phyloP scores from a whole-genome alignment of 2,329 filamentous ascomycete genomes.

The Coccinonectria pachysandricola region DNA sequence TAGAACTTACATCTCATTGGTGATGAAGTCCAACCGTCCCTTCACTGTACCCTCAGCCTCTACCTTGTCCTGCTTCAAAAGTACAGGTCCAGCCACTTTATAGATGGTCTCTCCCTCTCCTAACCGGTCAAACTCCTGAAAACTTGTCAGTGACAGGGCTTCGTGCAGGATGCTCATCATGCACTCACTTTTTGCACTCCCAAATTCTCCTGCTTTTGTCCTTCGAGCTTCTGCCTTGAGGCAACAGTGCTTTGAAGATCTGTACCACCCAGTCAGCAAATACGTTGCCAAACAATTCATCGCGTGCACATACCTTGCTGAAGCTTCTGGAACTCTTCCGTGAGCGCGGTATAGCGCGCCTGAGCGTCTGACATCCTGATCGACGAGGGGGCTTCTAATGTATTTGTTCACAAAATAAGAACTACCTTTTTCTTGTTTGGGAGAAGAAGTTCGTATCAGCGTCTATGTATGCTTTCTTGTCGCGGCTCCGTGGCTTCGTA shows the following conservation, averaged over 20 bases:
- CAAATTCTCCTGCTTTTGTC: constrained; percentile 86
- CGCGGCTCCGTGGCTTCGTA: not conserved
- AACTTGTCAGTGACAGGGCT: constrained; percentile 7
- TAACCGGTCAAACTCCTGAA: constrained; percentile 70
- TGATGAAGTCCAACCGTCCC: constrained; percentile 82
- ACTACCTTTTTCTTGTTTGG: no score
- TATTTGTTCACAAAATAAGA: no score
- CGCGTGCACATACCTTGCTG: constrained; percentile 56
- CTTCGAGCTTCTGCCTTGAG: constrained; percentile 82
- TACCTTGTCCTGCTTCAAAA: constrained; percentile 86
- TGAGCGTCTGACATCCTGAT: constrained; percentile 72
- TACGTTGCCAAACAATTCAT: no score
- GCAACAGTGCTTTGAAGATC: constrained; percentile 70
- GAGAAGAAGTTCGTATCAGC: no score
- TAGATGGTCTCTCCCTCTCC: constrained; percentile 82
- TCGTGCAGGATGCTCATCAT: not conserved
- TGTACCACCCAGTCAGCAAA: constrained; percentile 28
- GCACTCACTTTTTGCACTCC: constrained; percentile 65
- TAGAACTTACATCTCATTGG: constrained; percentile 81
- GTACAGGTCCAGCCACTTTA: constrained; percentile 85
- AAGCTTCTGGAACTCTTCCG: constrained; percentile 78
- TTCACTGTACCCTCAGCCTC: constrained; percentile 90
- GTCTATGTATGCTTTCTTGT: no score
- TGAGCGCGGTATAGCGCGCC: constrained; percentile 68
- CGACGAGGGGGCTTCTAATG: no score